Evolutionary conservation across 2,329 filamentous ascomycete genomes (phyloP).

Genomic region (Cladosporium sp.): DNA sequence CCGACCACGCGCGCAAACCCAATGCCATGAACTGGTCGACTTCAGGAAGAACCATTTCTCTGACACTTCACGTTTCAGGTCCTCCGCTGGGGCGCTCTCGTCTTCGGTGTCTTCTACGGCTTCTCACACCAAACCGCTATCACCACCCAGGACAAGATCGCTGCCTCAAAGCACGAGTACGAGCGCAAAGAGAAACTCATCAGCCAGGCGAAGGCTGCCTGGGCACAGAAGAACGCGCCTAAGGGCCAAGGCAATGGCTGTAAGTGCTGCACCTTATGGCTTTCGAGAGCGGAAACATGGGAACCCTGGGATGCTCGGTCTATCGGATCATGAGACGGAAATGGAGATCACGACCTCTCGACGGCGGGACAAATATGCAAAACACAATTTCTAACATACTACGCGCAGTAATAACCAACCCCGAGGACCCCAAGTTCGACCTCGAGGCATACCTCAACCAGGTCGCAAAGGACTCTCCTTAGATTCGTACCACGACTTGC

Average conservation of each 20-base stretch:
- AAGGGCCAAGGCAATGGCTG: constrained; percentile 23
- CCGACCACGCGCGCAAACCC: not conserved
- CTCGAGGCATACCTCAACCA: constrained; percentile 74
- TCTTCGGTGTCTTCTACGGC: constrained; percentile 89
- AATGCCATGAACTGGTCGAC: not conserved
- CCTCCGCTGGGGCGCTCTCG: constrained; percentile 92
- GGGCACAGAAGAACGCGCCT: constrained; percentile 68
- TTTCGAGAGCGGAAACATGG: not conserved
- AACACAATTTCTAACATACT: constrained; percentile 7
- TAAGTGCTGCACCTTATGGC: not conserved
- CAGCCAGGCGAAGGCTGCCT: constrained; percentile 87
- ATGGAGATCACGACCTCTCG: not conserved
- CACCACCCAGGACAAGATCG: constrained; percentile 64
- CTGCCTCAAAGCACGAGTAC: constrained; percentile 75
- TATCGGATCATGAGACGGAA: not conserved
- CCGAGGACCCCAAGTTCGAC: constrained; percentile 85
- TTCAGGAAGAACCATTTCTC: not conserved
- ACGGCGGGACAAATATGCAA: too few relatives aligned
- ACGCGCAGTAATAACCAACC: constrained; percentile 64
- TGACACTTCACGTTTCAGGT: constrained; percentile 56
- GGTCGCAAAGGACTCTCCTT: constrained; percentile 50
- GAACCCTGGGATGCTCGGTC: not conserved
- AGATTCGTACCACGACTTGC: constrained; percentile 8
- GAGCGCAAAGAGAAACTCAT: constrained; percentile 89
- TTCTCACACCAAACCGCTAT: constrained; percentile 88